Conservation (phyloP, 257 asterid genomes). For the Nicotiana obtusifolia region DNA sequence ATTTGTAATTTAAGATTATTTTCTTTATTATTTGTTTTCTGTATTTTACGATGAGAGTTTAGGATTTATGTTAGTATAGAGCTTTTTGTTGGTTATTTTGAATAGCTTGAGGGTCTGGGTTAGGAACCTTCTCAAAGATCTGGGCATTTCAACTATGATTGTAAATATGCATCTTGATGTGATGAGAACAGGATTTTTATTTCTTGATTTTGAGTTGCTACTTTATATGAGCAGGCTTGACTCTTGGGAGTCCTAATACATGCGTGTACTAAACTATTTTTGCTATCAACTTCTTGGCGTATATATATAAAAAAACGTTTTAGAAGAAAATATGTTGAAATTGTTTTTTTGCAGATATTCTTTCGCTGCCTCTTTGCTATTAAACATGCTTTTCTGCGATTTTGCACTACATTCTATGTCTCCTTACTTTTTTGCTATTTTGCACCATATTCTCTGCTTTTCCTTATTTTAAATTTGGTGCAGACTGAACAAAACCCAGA, state of each 20-base stretch:
- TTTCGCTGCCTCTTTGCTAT: neutral
- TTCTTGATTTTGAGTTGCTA: too few species aligned
- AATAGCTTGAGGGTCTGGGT: neutral
- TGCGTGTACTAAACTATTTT: neutral
- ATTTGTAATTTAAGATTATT: neutral
- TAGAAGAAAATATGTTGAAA: neutral
- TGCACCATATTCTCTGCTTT: neutral
- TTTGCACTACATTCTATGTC: neutral
- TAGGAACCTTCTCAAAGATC: neutral
- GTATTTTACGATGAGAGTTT: neutral
- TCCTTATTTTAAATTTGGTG: constrained; percentile 13
- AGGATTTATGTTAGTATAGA: neutral
- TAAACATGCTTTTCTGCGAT: neutral
- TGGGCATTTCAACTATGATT: neutral
- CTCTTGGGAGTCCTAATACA: neutral
- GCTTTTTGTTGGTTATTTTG: neutral
- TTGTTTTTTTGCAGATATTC: constrained; percentile 4
- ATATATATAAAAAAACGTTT: neutral
- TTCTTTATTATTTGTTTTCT: neutral
- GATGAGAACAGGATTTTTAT: neutral
- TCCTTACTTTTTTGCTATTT: neutral
- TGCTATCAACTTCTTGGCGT: neutral
- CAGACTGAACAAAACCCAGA: constrained; percentile 74
- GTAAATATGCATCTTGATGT: neutral
- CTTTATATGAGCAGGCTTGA: too few species aligned